Evolutionary conservation across 1,139 yeast genomes (phyloP).

Genomic region (Eremothecium sinecaudum): DNA sequence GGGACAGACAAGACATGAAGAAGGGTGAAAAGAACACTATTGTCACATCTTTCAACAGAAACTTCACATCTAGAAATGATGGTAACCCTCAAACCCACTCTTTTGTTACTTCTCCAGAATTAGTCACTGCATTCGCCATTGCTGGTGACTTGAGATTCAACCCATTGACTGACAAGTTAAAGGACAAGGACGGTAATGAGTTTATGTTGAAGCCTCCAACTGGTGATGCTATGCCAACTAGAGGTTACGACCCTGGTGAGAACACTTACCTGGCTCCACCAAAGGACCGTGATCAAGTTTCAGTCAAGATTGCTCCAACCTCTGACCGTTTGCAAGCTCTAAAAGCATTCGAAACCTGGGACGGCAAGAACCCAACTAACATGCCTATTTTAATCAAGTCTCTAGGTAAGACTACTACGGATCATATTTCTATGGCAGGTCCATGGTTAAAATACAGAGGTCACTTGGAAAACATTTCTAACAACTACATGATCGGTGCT

Average conservation of each 20-base stretch:
- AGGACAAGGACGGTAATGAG: constrained; percentile 91
- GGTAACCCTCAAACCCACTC: constrained; percentile 98
- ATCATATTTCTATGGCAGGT: constrained; percentile 99
- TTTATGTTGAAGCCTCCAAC: constrained; percentile 83
- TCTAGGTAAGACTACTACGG: constrained; percentile 97
- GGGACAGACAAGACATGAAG: constrained; percentile 73
- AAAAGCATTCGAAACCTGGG: constrained; percentile 90
- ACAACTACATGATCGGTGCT: constrained; percentile 99
- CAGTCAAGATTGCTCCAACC: constrained; percentile 71
- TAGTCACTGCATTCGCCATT: constrained; percentile 91
- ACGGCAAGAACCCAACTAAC: constrained; percentile 84
- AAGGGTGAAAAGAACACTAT: constrained; percentile 71
- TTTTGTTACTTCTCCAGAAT: constrained; percentile 96
- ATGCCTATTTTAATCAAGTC: constrained; percentile 95
- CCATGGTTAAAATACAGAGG: constrained; percentile 99
- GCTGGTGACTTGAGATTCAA: constrained; percentile 97
- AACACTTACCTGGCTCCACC: constrained; percentile 99
- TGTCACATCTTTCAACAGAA: constrained; percentile 92
- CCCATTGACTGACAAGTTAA: constrained; percentile 92
- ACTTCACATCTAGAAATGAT: constrained; percentile 95
- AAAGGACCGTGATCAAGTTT: constrained; percentile 65
- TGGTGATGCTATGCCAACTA: constrained; percentile 88
- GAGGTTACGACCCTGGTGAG: constrained; percentile 90
- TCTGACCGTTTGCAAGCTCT: constrained; percentile 85
- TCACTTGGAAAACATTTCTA: constrained; percentile 96